Base-by-base conservation (phyloP, 1,284 basidiomycete species). In the Trametes polyzona region DNA sequence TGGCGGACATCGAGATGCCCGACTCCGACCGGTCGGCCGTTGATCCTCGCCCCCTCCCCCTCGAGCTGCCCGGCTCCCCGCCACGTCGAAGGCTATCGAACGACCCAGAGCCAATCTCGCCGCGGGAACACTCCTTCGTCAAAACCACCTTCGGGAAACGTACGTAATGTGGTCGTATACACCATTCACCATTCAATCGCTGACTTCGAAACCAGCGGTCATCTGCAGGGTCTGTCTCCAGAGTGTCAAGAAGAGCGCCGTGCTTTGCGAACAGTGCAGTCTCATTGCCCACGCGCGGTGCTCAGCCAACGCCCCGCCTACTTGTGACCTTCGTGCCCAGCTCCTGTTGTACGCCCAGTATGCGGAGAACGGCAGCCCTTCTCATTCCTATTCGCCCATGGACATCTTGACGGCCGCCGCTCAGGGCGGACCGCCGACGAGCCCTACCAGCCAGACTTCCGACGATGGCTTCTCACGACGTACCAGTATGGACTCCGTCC, bases 111-210 rank as follows among this genome's bases (percentile, higher is more conserved):
- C 54, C 67, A 42, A 81, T 83, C 59, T 80, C 78, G 12, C 81
- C 83, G 16, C 82, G 86, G 48, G 83, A 88, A 30, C 95, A 97
- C 67, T 83, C 83, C 6, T 95, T 96, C 69, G 90, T 96, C 42
- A 95, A 93, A 76, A 96, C 93, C 2, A 90, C 90, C 2, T 97
- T 97, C 72, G 88, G 89, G 68, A 96, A 95, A 78, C 83, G 93
- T 96, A 70, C 70, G 90, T 79, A 30, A 44, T 27, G 41, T 12
- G 37, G 30, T 47, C 44, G 37, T 14, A 30, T 27, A 41, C 46
- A 49, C 42, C 30, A 36, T 65, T 39, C 51, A 44, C 42, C 30
- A 36, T 65, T 39, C 51, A 44, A 43, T 51, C 60, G 46, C 58
- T 65, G 47, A 69, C 56, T 49, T 57, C 54, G 48, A 33, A 57